Evolutionary conservation across 1,284 basidiomycete species (phyloP).

Genomic region (Cystobasidium sp.): DNA sequence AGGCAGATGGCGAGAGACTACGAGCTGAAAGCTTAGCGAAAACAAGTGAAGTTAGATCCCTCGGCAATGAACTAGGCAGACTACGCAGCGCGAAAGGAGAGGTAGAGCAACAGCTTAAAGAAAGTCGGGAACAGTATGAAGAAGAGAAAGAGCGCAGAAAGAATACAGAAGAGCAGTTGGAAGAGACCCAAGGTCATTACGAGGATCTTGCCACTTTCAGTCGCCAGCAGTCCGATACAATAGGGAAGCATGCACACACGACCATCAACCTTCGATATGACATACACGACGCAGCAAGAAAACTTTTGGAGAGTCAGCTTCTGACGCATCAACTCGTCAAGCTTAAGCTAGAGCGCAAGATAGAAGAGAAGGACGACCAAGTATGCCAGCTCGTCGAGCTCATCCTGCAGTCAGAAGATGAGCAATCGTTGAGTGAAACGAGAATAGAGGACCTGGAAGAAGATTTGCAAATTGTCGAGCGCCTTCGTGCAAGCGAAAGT

Average conservation of each 20-base stretch:
- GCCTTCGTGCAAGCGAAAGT: not conserved
- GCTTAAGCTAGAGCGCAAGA: constrained; percentile 29
- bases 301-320: not conserved
- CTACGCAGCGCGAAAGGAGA: constrained; percentile 21
- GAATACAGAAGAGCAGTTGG: not conserved
- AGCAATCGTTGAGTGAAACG: constrained; percentile 13
- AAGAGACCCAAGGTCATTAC: not conserved
- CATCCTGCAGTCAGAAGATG: constrained; percentile 26
- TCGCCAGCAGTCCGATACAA: not conserved
- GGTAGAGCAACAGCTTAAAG: constrained; percentile 31
- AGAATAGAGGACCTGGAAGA: constrained; percentile 33
- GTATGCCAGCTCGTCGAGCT: constrained; percentile 34
- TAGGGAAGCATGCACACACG: not conserved
- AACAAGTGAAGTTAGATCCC: constrained; percentile 23
- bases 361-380: constrained; percentile 38
- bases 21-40: constrained; percentile 29
- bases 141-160: not conserved
- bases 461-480: constrained; percentile 9
- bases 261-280: not conserved
- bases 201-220: constrained; percentile 7
- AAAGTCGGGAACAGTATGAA: not conserved
- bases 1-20: constrained; percentile 12
- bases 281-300: not conserved
- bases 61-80: constrained; percentile 25
- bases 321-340: not conserved